Evolutionary conservation across 805 yeast genomes (phyloP).

Genomic region (Candida gorgasii): DNA sequence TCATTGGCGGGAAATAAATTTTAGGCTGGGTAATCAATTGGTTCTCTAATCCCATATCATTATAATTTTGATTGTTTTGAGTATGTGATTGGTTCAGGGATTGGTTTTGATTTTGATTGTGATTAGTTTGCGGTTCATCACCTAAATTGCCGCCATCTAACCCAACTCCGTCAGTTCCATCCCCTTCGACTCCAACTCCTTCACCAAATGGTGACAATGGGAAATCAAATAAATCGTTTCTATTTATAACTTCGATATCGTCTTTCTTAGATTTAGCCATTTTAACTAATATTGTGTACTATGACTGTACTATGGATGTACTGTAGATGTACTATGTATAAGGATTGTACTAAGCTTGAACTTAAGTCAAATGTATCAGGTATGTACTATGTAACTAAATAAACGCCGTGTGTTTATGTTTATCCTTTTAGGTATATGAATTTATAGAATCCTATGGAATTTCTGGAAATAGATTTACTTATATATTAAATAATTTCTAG

Average conservation of each 20-base stretch:
- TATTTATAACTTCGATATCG: conserved; percentile 17
- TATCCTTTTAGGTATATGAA: neutral
- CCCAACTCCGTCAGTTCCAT: neutral
- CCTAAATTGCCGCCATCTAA: neutral
- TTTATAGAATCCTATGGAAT: conserved; percentile 1
- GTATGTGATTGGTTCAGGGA: neutral
- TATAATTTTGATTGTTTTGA: neutral
- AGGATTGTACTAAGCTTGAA: neutral
- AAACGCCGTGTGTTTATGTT: neutral
- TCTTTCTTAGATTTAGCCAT: conserved; percentile 7
- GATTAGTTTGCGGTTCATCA: neutral
- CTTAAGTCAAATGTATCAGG: neutral
- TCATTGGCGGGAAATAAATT: conserved; percentile 26
- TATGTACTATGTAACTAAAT: neutral
- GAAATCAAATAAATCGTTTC: conserved; percentile 14
- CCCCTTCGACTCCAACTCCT: neutral
- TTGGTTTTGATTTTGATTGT: neutral
- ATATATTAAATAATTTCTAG: conserved; percentile 1
- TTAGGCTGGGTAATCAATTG: conserved; percentile 15
- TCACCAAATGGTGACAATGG: conserved; percentile 10
- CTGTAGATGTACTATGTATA: neutral
- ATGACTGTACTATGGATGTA: neutral
- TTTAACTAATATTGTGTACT: neutral
- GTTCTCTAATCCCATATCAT: neutral
- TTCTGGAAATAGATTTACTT: conserved; percentile 3